Percentiles rank a stretch among this genome's conserved stretches.
Evolutionary conservation across 2,329 filamentous ascomycete species (phyloP).

Genomic region (Aspergillus sp.): DNA sequence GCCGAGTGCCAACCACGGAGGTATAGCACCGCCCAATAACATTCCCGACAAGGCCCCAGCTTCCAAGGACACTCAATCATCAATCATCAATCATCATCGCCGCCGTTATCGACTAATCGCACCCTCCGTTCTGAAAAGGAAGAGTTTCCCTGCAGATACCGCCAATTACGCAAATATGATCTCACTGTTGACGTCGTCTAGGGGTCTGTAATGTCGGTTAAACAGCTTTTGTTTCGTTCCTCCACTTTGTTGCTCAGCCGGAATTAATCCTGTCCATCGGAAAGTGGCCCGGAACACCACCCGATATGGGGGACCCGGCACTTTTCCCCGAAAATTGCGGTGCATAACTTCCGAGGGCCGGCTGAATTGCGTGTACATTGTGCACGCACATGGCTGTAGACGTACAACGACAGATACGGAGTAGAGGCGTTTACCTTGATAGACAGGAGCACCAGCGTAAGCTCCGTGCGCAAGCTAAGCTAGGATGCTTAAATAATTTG

Average conservation of each 20-base stretch:
- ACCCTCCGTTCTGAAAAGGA: constrained; percentile 1
- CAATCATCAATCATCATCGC: background rate
- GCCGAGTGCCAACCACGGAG: background rate
- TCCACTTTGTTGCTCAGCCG: background rate
- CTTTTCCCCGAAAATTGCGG: background rate
- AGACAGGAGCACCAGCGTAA: background rate
- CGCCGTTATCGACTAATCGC: background rate
- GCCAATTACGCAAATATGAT: constrained; percentile 1
- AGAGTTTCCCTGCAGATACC: background rate
- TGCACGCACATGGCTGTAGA: background rate
- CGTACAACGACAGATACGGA: no score
- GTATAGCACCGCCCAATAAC: background rate
- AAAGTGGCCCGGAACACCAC: background rate
- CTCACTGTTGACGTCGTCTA: background rate
- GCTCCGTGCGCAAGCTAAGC: background rate
- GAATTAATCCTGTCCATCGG: background rate
- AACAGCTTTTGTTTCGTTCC: background rate
- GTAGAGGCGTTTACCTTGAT: background rate
- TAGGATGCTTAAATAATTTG: background rate
- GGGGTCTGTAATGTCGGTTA: background rate
- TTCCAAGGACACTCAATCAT: no score
- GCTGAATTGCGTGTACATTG: background rate
- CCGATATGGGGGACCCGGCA: background rate
- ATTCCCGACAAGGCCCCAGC: background rate
- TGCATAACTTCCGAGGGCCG: no score